phyloP scores from a whole-genome alignment of 768 basidiomycete genomes.

The Lentinula detonsa region DNA sequence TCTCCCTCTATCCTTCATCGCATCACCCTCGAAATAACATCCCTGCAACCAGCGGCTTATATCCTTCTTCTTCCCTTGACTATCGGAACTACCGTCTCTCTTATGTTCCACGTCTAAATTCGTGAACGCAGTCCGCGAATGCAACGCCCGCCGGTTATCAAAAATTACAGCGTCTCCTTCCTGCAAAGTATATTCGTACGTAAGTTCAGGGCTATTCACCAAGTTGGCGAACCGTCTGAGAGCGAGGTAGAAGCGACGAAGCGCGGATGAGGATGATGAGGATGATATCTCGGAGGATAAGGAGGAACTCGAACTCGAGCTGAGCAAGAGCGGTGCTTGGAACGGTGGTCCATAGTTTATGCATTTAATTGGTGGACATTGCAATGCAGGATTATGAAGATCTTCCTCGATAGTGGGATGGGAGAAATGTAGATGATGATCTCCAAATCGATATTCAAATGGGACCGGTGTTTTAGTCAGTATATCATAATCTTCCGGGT shows the following conservation, averaged over 20 bases:
- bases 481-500: constrained; percentile 48
- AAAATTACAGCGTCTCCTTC: constrained; percentile 90
- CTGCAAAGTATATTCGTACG: constrained; percentile 57
- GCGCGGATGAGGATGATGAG: constrained; percentile 32
- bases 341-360: constrained; percentile 96
- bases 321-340: constrained; percentile 62
- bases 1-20: constrained; percentile 54
- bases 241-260: constrained; percentile 54
- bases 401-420: constrained; percentile 70
- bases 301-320: constrained; percentile 6
- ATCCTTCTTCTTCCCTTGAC: constrained; percentile 34
- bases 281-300: background rate
- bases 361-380: constrained; percentile 38
- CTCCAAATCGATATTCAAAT: constrained; percentile 90
- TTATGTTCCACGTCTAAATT: constrained; percentile 21
- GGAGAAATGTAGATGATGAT: constrained; percentile 67
- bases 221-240: constrained; percentile 53
- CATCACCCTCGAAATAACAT: constrained; percentile 68
- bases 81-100: constrained; percentile 9
- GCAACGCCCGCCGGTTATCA: constrained; percentile 86
- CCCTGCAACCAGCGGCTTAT: constrained; percentile 88
- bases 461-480: constrained; percentile 65
- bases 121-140: constrained; percentile 75
- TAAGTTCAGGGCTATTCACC: constrained; percentile 44
- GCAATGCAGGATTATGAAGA: constrained; percentile 9